Conservation (phyloP, 1,139 yeast species). For the Scheffersomyces insectosa region DNA sequence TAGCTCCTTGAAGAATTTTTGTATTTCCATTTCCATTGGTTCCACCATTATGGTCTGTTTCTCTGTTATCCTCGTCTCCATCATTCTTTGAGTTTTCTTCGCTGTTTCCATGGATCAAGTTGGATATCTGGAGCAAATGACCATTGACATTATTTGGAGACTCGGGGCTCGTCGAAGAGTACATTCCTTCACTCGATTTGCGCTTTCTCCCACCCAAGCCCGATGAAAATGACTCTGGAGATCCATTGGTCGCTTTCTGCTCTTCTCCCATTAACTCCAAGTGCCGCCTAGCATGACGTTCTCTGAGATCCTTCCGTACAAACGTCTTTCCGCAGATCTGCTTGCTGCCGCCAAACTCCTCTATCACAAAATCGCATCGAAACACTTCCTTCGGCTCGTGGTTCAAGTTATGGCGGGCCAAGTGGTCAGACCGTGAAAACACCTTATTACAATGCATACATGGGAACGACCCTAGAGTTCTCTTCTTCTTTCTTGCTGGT, state of each 20-base stretch:
- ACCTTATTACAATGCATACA: constrained; percentile 35
- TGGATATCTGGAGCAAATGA: constrained; percentile 5
- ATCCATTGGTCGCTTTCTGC: background rate
- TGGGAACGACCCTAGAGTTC: constrained; percentile 18
- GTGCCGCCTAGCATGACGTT: constrained; percentile 41
- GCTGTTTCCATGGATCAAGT: constrained; percentile 4
- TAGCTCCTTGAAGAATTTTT: background rate
- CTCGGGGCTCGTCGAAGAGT: constrained; percentile 1
- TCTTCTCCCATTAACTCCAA: constrained; percentile 10
- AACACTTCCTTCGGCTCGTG: constrained; percentile 38
- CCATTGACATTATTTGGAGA: constrained; percentile 1
- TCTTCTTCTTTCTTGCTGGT: constrained; percentile 9
- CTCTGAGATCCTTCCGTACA: constrained; percentile 41
- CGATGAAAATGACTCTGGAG: background rate
- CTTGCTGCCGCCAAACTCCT: constrained; percentile 21
- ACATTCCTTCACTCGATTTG: constrained; percentile 1
- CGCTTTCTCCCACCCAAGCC: background rate
- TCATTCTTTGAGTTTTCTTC: background rate
- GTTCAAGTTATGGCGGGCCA: constrained; percentile 43
- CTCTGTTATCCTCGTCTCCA: background rate
- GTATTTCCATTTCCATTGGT: background rate
- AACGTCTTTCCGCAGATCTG: constrained; percentile 40
- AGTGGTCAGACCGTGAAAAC: constrained; percentile 45
- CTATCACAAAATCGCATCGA: constrained; percentile 32
- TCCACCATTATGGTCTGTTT: background rate